Evolutionary conservation across 2,329 filamentous ascomycete species (phyloP), one percentile per base, ranked within the genome.

Genomic region (Pestalotiopsis sp.): DNA sequence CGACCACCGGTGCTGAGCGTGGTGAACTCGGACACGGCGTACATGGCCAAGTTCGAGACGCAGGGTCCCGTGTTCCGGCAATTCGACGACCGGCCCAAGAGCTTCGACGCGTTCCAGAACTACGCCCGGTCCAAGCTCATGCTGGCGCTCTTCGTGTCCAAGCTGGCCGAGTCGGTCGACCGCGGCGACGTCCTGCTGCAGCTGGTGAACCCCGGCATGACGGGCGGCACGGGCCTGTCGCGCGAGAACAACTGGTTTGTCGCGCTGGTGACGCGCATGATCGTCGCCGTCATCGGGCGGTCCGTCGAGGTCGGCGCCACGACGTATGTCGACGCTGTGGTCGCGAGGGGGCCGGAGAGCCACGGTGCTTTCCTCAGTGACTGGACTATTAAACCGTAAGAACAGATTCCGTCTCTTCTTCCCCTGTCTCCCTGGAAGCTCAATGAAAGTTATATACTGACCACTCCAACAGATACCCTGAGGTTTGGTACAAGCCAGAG

Each of bases 1-100:
- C 14, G 27, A 2, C 63, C 64, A 36, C 72, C 74, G 2, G 70
- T 69, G 7, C 71, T 79, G 17, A 75, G 72, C 14, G 68, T 78
- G 14, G 75, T 79, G 4, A 68, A 67, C 12, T 78, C 78, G 5
- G 78, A 75, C 36, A 68, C 70, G 23, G 71, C 70, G 6, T 70
- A 31, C 67, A 27, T 73, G 68, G 70, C 64, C 70, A 52, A 52
- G 3, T 66, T 71, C 9, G 64, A 77, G 38, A 67, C n/a, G 12
- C 11, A 68, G 31, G 72, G 70, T 2, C 68, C 72, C 17, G 39
- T 72, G 17, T 27, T 74, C 4, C 39, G 59, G 12, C 69, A 70
- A 11, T 64, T 73, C 12, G 69, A 70, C 52, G 68, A 39, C 31
- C 7, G 2, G 5, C 38, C 68, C 9, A 64, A 71, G 20, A 39